phyloP scores from a whole-genome alignment of 116 monocot genomes.

The Dioscorea cayenensis region DNA sequence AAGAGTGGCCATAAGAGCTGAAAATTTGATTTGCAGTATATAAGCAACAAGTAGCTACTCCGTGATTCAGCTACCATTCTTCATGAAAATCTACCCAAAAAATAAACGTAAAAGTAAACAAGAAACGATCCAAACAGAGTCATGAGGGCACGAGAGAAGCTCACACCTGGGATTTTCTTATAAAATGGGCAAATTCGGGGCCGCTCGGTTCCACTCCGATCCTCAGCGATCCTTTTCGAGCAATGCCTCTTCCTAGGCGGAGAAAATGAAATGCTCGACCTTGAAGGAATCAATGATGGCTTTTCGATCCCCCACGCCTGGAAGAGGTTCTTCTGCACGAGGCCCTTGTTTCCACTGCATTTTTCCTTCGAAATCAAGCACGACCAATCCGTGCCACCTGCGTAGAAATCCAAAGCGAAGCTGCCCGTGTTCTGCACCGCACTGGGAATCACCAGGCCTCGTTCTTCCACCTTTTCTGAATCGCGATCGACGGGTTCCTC shows the following conservation, averaged over 20 bases:
- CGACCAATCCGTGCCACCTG: slow-evolving; percentile 42
- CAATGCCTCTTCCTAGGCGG: not conserved
- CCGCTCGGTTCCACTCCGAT: slow-evolving; percentile 6
- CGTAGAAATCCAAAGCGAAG: slow-evolving; percentile 46
- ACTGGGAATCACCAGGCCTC: not conserved
- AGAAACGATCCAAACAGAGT: not conserved
- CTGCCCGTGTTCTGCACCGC: not conserved
- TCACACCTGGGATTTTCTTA: slow-evolving; percentile 44
- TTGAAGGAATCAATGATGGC: slow-evolving; percentile 1
- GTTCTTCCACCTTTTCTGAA: not conserved
- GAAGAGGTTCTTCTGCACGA: slow-evolving; percentile 55
- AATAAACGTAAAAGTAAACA: not conserved
- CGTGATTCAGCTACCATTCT: too few relatives aligned
- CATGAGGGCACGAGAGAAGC: not conserved
- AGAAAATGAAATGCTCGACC: slow-evolving; percentile 1
- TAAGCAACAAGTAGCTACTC: too few relatives aligned
- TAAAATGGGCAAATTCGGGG: slow-evolving; percentile 51
- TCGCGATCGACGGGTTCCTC: slow-evolving; percentile 7
- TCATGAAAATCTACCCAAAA: too few relatives aligned
- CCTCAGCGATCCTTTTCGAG: not conserved
- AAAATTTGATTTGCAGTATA: too few relatives aligned
- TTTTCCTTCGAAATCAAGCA: slow-evolving; percentile 9
- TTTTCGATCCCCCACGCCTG: slow-evolving; percentile 55
- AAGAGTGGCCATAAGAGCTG: too few relatives aligned
- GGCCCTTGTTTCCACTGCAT: not conserved